These are phyloP conservation scores for Mucor circinelloides DNA, from an alignment of 371 early-diverging fungal species.

Conservation along the genomic window DNA sequence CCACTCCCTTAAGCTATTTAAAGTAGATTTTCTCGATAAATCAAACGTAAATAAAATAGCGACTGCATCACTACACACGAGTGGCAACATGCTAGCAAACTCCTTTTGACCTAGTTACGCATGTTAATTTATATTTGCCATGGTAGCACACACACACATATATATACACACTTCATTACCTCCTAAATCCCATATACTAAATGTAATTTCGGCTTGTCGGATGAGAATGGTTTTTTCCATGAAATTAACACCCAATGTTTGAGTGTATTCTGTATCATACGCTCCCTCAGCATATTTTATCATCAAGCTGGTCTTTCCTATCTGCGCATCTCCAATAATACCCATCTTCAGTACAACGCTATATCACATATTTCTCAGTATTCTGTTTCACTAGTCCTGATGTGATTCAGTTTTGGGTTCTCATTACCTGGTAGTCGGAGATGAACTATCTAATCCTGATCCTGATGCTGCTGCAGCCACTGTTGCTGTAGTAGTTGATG, in stretches of 20 bases:
- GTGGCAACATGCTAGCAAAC: conserved; percentile 96
- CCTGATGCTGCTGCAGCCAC: neutral
- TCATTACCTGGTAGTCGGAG: conserved; percentile 7
- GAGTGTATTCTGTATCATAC: conserved; percentile 94
- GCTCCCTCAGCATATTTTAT: conserved; percentile 97
- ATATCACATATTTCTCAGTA: neutral
- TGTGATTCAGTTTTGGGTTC: neutral
- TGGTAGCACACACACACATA: neutral
- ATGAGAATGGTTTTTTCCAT: conserved; percentile 97
- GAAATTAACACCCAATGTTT: conserved; percentile 98
- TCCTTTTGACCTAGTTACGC: conserved; percentile 80
- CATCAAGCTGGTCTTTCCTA: conserved; percentile 98
- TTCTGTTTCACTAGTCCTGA: neutral
- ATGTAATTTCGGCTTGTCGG: conserved; percentile 92
- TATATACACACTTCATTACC: conserved; percentile 53
- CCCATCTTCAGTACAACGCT: conserved; percentile 92
- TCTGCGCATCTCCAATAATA: conserved; percentile 98
- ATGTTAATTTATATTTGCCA: neutral
- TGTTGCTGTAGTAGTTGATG: neutral
- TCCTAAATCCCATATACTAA: conserved; percentile 99
- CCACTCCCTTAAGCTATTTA: conserved; percentile 96
- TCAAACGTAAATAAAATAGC: conserved; percentile 97
- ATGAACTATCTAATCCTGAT: neutral
- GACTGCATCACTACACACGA: conserved; percentile 95
- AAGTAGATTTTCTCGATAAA: conserved; percentile 86